Evolutionary conservation across 352 stramenopile genomes (phyloP).

Genomic region (Phytophthora fragariae): DNA sequence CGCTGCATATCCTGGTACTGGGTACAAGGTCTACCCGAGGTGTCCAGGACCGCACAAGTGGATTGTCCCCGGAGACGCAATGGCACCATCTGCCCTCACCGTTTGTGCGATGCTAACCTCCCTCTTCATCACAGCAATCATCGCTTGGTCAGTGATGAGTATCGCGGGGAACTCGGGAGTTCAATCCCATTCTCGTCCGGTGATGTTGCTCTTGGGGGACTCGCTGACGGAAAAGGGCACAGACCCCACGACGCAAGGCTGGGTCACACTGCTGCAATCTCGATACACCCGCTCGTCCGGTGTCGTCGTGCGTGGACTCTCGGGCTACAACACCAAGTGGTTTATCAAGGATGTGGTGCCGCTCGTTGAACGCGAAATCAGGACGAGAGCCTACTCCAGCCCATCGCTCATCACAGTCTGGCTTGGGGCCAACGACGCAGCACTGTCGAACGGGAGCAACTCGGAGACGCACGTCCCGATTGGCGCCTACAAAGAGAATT

Average conservation of each 20-base stretch:
- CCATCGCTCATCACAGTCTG: constrained; percentile 54
- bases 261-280: constrained; percentile 36
- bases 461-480: constrained; percentile 48
- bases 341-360: constrained; percentile 43
- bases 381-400: constrained; percentile 6
- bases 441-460: constrained; percentile 28
- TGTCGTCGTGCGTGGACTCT: constrained; percentile 45
- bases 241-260: constrained; percentile 30
- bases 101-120: not conserved
- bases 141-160: not conserved
- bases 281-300: constrained; percentile 44
- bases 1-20: not conserved
- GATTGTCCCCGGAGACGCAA: not conserved
- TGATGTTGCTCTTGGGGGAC: constrained; percentile 46
- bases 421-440: constrained; percentile 67
- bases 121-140: not conserved
- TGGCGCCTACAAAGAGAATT: constrained; percentile 49
- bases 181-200: constrained; percentile 10
- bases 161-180: not conserved
- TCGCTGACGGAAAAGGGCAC: constrained; percentile 47
- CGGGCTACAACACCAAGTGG: constrained; percentile 47
- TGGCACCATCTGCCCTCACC: not conserved
- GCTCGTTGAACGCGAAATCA: constrained; percentile 42
- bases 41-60: not conserved
- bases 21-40: not conserved